Conservation (phyloP, 1,139 yeast species). For the Nakaseomyces nivariensis region DNA sequence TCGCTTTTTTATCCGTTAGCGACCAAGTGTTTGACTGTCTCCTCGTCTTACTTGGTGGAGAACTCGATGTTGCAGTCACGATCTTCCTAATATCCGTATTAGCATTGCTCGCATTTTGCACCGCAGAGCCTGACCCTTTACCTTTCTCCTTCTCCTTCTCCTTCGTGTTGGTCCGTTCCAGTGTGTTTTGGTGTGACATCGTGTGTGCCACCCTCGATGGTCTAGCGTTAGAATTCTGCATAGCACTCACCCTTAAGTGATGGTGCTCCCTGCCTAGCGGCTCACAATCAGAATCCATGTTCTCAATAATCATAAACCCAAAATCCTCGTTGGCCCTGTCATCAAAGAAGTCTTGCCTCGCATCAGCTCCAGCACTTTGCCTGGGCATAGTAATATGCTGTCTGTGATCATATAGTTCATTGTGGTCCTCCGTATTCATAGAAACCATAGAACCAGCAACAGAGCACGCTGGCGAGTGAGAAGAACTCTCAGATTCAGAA, state of each 20-base stretch:
- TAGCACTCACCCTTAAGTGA: constrained; percentile 4
- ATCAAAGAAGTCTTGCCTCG: constrained; percentile 1
- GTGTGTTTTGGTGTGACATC: constrained; percentile 10
- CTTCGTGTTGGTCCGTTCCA: not conserved
- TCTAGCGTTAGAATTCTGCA: constrained; percentile 11
- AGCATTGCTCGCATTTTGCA: too few relatives aligned
- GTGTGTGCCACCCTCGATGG: constrained; percentile 17
- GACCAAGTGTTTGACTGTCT: constrained; percentile 1
- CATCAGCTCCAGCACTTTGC: not conserved
- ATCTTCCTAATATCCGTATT: not conserved
- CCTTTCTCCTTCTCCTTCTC: not conserved
- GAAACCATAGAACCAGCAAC: constrained; percentile 26
- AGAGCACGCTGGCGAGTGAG: constrained; percentile 18
- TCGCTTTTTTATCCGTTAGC: not conserved
- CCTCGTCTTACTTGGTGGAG: not conserved
- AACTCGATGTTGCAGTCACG: not conserved
- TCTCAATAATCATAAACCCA: constrained; percentile 4
- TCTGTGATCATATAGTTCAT: constrained; percentile 48
- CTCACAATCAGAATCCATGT: constrained; percentile 13
- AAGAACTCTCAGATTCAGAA: constrained; percentile 3
- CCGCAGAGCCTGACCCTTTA: not conserved
- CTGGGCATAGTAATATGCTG: constrained; percentile 28
- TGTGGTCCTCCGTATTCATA: constrained; percentile 34
- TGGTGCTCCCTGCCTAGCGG: constrained; percentile 3
- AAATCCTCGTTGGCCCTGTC: constrained; percentile 4